phyloP scores from a whole-genome alignment of 306 rosid genomes.

The Rosa lucieae region DNA sequence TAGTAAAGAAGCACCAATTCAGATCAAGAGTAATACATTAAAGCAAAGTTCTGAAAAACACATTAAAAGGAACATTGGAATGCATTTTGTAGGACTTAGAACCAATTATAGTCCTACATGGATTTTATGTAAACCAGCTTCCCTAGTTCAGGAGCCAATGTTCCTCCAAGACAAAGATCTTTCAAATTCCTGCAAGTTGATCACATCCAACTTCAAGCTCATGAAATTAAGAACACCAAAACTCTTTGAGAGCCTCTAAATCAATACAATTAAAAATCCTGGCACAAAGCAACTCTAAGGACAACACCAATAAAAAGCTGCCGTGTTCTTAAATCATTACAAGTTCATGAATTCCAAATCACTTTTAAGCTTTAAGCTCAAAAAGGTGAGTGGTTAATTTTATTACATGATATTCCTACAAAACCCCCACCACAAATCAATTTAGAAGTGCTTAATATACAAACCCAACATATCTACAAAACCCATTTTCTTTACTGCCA shows the following conservation, averaged over 20 bases:
- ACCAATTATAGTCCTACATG: slow-evolving; percentile 42
- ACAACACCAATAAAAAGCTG: not conserved
- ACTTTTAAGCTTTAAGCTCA: not conserved
- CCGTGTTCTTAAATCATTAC: not conserved
- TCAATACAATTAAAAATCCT: not conserved
- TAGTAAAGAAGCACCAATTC: slow-evolving; percentile 16
- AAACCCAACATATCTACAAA: not conserved
- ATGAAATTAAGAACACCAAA: not conserved
- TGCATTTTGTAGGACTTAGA: not conserved
- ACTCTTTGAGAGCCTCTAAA: not conserved
- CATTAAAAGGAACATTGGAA: not conserved
- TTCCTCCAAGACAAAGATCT: slow-evolving; percentile 63
- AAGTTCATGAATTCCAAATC: not conserved
- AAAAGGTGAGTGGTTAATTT: not conserved
- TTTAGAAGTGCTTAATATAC: not conserved
- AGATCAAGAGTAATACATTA: not conserved
- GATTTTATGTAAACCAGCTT: slow-evolving; percentile 54
- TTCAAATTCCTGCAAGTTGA: slow-evolving; percentile 55
- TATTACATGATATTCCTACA: not conserved
- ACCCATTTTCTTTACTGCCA: not conserved
- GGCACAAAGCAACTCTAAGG: not conserved
- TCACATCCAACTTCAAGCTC: slow-evolving; percentile 16
- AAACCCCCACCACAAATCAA: not conserved
- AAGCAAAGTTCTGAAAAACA: not conserved
- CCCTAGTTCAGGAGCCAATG: slow-evolving; percentile 53